Evolutionary conservation across 2,329 filamentous ascomycete genomes (phyloP).

Genomic region (Xylariomycetidae sp.): DNA sequence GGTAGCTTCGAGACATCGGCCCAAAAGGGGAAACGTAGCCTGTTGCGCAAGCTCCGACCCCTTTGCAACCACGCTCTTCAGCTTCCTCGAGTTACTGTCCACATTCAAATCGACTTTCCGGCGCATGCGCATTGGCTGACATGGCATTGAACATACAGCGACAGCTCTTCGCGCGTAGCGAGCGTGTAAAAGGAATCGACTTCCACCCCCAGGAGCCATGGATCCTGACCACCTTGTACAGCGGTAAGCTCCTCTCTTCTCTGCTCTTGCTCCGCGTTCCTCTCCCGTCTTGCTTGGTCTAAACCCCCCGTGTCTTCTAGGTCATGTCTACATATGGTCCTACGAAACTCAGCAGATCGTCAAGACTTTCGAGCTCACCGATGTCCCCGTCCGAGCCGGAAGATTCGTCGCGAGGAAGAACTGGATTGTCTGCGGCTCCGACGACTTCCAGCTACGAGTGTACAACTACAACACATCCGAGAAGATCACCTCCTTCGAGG

Average conservation of each 20-base stretch:
- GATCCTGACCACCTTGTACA: conserved; percentile 94
- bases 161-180: conserved; percentile 80
- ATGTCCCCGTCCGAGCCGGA: conserved; percentile 94
- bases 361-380: conserved; percentile 97
- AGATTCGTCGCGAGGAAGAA: conserved; percentile 97
- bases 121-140: too few species aligned
- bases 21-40: neutral
- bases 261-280: conserved; percentile 10
- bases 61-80: neutral
- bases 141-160: conserved; percentile 43
- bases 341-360: conserved; percentile 95
- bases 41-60: neutral
- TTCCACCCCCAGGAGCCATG: conserved; percentile 97
- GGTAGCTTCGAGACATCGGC: neutral
- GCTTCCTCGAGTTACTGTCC: neutral
- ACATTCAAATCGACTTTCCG: too few species aligned
- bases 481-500: conserved; percentile 95
- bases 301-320: conserved; percentile 35
- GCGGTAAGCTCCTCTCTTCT: conserved; percentile 53
- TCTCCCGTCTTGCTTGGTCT: too few species aligned
- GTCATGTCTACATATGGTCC: conserved; percentile 99
- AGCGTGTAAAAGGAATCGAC: conserved; percentile 94
- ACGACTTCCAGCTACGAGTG: conserved; percentile 82
- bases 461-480: conserved; percentile 99
- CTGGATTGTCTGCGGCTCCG: conserved; percentile 94